Base-by-base conservation (phyloP, 2,329 filamentous ascomycete genomes). In the Aspergillus latus region DNA sequence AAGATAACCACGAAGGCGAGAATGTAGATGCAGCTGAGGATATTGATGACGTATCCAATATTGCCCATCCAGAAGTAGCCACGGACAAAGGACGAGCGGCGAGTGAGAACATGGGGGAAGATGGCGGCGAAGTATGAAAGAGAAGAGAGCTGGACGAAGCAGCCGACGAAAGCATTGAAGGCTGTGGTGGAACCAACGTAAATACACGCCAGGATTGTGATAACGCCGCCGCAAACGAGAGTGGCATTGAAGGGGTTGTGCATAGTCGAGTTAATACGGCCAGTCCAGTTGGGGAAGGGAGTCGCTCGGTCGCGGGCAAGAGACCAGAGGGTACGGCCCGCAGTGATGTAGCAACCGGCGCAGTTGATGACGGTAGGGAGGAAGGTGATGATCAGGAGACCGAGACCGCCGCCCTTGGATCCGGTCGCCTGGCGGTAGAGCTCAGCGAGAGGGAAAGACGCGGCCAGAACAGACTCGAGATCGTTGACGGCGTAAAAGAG, bases 291-390 rank as follows among this genome's bases (percentile, higher is more conserved):
- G 1, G 79, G 76, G 64, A 85, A 82, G 0, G 84, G 84, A 2
- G 84, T 84, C 2, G 84, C 84, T 39, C 82, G 80, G 66, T 87
- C 84, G 32, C 84, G 80, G 37, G 84, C 82, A 32, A 76, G 65
- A 9, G 73, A 74, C 84, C 84, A 88, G 2, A 87, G 75, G 58
- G 82, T 84, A 6, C 85, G 81, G n/a, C 84, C 82, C 0, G 79
- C 75, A 1, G 84, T 86, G 59, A 86, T 82, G 68, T 83, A 86
- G 59, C 76, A 79, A 8, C 84, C 84, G 39, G 71, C 63, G 32
- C 71, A 71, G 40, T 82, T 85, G 37, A 84, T 69, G 32, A 82
- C 69, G 2, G 83, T 84, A 9, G 80, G 80, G 6, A 82, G 67
- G 65, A 83, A 80, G 54, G 84, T 73, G 57, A 86, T 80, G 60